phyloP scores from a whole-genome alignment of 2,329 filamentous ascomycete genomes.

The Teratosphaeriaceae sp. region DNA sequence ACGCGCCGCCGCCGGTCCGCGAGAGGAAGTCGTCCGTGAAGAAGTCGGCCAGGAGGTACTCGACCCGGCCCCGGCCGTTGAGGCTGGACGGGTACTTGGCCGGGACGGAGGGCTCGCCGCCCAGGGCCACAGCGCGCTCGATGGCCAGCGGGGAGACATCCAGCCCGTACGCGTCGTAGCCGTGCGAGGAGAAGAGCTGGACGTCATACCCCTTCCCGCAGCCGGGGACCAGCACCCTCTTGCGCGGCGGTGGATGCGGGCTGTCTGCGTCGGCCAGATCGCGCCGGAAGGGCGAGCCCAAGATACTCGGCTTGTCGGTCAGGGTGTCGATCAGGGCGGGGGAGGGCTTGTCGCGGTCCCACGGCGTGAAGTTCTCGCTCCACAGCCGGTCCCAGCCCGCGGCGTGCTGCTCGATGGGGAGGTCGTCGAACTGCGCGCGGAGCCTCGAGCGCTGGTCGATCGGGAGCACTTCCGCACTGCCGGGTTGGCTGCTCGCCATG shows the following conservation, averaged over 20 bases:
- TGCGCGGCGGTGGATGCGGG: constrained; percentile 25
- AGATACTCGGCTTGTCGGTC: constrained; percentile 18
- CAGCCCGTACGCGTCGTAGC: constrained; percentile 71
- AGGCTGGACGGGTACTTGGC: constrained; percentile 39
- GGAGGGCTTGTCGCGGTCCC: constrained; percentile 53
- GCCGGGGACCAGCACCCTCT: constrained; percentile 66
- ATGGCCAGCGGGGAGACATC: constrained; percentile 54
- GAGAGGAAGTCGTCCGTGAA: constrained; percentile 54
- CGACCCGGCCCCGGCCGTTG: constrained; percentile 44
- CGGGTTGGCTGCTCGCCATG: neutral
- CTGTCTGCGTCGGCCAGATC: neutral
- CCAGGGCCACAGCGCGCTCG: constrained; percentile 41
- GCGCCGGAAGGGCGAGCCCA: constrained; percentile 16
- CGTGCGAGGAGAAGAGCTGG: constrained; percentile 63
- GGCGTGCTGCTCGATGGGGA: constrained; percentile 5
- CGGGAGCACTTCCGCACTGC: neutral
- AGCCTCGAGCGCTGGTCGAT: constrained; percentile 20
- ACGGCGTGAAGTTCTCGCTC: constrained; percentile 49
- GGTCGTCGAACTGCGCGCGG: constrained; percentile 16
- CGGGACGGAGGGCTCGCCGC: constrained; percentile 29
- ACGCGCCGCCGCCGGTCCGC: constrained; percentile 35
- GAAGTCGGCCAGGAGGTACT: constrained; percentile 59
- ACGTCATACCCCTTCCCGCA: constrained; percentile 81
- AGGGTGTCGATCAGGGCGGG: constrained; percentile 53
- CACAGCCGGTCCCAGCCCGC: constrained; percentile 49